Evolutionary conservation across 495 filamentous ascomycete species (phyloP).

Genomic region (Tetracladium setigerum): DNA sequence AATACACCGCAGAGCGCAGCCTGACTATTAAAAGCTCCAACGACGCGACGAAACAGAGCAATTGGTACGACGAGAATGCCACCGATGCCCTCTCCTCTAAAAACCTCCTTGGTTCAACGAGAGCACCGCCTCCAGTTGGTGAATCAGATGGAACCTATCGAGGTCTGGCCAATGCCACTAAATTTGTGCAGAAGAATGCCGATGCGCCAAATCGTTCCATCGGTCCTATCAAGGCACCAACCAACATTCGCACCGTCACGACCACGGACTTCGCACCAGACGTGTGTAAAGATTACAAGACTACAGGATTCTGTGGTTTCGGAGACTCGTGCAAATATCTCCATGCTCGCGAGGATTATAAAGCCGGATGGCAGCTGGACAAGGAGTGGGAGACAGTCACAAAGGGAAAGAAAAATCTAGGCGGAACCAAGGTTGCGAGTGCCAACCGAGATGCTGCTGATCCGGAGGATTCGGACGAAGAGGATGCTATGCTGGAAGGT

Average conservation of each 20-base stretch:
- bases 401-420: constrained; percentile 63
- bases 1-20: constrained; percentile 52
- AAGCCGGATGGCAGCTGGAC: constrained; percentile 92
- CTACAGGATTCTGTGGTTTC: constrained; percentile 79
- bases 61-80: constrained; percentile 77
- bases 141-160: constrained; percentile 62
- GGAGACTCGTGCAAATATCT: constrained; percentile 83
- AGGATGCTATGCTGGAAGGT: constrained; percentile 70
- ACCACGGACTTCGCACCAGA: constrained; percentile 89
- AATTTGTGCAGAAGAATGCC: constrained; percentile 77
- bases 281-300: constrained; percentile 93
- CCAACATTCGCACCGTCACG: constrained; percentile 86
- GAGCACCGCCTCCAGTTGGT: constrained; percentile 23
- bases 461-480: constrained; percentile 53
- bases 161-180: constrained; percentile 61
- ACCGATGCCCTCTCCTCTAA: constrained; percentile 41
- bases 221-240: constrained; percentile 81
- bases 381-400: constrained; percentile 83
- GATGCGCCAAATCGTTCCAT: constrained; percentile 63
- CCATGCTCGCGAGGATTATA: constrained; percentile 81
- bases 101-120: constrained; percentile 58
- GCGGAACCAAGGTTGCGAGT: constrained; percentile 55
- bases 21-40: constrained; percentile 56
- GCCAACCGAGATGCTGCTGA: constrained; percentile 40
- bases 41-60: constrained; percentile 87